Evolutionary conservation across 805 yeast species (phyloP).

Genomic region (Monosporozyma unispora): DNA sequence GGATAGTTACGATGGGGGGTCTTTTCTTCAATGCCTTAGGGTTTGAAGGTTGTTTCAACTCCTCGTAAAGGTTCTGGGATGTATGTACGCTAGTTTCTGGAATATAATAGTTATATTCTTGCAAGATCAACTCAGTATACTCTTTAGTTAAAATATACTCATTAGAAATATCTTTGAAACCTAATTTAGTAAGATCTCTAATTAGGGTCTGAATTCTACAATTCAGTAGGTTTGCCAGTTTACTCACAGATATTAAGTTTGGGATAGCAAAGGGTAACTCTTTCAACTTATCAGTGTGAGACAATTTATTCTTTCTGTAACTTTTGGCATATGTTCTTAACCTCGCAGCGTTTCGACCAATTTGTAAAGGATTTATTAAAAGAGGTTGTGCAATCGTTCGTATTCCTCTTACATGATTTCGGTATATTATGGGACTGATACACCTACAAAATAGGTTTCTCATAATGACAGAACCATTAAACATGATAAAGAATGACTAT

Average conservation of each 20-base stretch:
- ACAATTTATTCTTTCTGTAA: slow-evolving; percentile 6
- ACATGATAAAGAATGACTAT: not conserved
- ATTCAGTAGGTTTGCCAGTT: slow-evolving; percentile 62
- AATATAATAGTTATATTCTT: slow-evolving; percentile 73
- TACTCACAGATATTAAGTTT: slow-evolving; percentile 67
- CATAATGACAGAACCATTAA: not conserved
- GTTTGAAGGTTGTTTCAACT: slow-evolving; percentile 45
- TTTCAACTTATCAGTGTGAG: slow-evolving; percentile 9
- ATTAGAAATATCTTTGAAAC: slow-evolving; percentile 60
- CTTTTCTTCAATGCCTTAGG: slow-evolving; percentile 50
- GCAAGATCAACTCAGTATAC: slow-evolving; percentile 78
- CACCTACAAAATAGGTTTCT: not conserved
- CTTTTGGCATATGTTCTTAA: slow-evolving; percentile 12
- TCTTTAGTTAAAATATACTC: slow-evolving; percentile 80
- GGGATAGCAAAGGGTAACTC: slow-evolving; percentile 41
- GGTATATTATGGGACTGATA: not conserved
- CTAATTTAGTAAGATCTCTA: slow-evolving; percentile 51
- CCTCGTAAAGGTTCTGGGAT: slow-evolving; percentile 49
- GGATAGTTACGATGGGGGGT: slow-evolving; percentile 92
- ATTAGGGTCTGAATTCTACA: slow-evolving; percentile 56
- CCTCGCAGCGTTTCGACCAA: not conserved
- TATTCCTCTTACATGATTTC: not conserved
- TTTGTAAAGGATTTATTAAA: not conserved
- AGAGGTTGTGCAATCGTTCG: not conserved
- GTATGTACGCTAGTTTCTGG: slow-evolving; percentile 25